Percentiles rank a stretch among this genome's conserved stretches.
Evolutionary conservation across 768 basidiomycete species (phyloP).

Genomic region (Mycena galopus): DNA sequence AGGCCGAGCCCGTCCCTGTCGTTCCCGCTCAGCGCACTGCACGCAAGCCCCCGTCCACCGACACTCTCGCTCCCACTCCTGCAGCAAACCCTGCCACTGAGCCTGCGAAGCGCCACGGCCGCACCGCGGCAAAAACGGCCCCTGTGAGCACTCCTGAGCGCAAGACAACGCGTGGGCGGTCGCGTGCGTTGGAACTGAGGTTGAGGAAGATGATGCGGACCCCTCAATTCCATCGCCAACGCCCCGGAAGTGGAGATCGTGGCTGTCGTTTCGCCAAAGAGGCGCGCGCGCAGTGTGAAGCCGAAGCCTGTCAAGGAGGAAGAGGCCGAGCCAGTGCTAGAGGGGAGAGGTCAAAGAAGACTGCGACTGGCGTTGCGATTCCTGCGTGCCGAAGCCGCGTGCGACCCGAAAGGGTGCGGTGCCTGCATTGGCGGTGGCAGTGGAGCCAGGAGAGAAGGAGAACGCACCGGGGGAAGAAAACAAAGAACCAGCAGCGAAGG

Average conservation of each 20-base stretch:
- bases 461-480: slow-evolving; percentile 53
- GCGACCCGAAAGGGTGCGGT: slow-evolving; percentile 23
- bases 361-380: slow-evolving; percentile 22
- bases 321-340: slow-evolving; percentile 35
- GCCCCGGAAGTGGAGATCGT: slow-evolving; percentile 36
- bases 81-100: slow-evolving; percentile 22
- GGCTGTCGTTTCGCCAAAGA: slow-evolving; percentile 33
- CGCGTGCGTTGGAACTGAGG: slow-evolving; percentile 31
- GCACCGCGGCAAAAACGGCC: slow-evolving; percentile 20
- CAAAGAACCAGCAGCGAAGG: slow-evolving; percentile 45
- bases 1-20: slow-evolving; percentile 6
- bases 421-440: slow-evolving; percentile 34
- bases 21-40: slow-evolving; percentile 7
- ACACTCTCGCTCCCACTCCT: background rate
- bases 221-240: slow-evolving; percentile 33
- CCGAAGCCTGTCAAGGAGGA: slow-evolving; percentile 37
- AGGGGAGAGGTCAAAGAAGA: slow-evolving; percentile 33
- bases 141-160: slow-evolving; percentile 36
- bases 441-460: slow-evolving; percentile 54
- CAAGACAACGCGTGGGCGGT: slow-evolving; percentile 38
- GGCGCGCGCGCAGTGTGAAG: slow-evolving; percentile 28
- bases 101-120: slow-evolving; percentile 26
- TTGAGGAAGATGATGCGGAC: slow-evolving; percentile 40
- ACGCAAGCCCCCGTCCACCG: slow-evolving; percentile 25
- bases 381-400: slow-evolving; percentile 40